Conservation (phyloP, 768 basidiomycete genomes). For the Boletus coccyginus region DNA sequence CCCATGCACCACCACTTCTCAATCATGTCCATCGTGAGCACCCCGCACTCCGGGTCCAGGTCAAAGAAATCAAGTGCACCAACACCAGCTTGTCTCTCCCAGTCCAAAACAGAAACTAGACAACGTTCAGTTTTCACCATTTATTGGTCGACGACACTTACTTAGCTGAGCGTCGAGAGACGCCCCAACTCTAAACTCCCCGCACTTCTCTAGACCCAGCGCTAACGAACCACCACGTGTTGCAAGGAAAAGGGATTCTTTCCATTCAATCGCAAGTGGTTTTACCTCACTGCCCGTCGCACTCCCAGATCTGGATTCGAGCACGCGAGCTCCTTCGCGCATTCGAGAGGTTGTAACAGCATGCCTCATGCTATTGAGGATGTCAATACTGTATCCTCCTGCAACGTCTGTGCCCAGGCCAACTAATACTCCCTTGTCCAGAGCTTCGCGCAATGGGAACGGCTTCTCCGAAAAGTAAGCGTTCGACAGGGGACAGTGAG, state of each 20-base stretch:
- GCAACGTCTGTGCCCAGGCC: conserved; percentile 87
- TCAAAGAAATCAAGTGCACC: conserved; percentile 76
- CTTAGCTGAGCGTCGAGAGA: conserved; percentile 77
- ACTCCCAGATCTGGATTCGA: conserved; percentile 8
- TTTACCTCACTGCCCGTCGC: neutral
- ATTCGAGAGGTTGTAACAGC: conserved; percentile 71
- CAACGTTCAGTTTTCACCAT: neutral
- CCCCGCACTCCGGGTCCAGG: conserved; percentile 9
- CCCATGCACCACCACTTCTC: conserved; percentile 95
- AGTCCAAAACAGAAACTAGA: conserved; percentile 49
- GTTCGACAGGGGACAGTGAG: conserved; percentile 89
- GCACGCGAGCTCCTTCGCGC: conserved; percentile 52
- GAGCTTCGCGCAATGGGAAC: conserved; percentile 69
- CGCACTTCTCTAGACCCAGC: conserved; percentile 53
- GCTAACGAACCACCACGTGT: conserved; percentile 77
- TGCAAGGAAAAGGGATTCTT: conserved; percentile 75
- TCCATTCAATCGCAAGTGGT: conserved; percentile 68
- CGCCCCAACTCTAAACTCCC: conserved; percentile 56
- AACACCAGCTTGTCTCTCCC: conserved; percentile 39
- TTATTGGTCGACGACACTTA: conserved; percentile 34
- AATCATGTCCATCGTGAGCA: conserved; percentile 49
- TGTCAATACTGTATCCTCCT: conserved; percentile 78
- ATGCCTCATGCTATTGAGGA: conserved; percentile 78
- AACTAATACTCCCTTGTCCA: conserved; percentile 59
- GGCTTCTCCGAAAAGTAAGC: conserved; percentile 77